Evolutionary conservation across 1,139 yeast genomes (phyloP).

Genomic region (Geotrichum restrictum): DNA sequence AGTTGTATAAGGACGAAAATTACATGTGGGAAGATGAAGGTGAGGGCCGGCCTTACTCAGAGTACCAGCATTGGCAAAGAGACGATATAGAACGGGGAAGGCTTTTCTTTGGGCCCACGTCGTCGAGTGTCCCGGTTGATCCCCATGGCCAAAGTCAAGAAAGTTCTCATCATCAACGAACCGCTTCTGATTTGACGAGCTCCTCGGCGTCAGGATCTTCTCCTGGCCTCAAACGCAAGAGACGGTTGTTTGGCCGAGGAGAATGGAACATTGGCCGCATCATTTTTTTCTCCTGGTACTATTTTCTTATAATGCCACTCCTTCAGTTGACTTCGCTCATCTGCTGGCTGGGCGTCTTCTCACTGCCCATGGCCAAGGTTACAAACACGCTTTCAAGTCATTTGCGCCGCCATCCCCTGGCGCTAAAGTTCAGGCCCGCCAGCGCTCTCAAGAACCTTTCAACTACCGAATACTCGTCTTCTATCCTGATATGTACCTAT

Average conservation of each 20-base stretch:
- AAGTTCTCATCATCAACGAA: background rate
- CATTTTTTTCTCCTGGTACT: conserved; percentile 69
- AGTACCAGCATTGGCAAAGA: conserved; percentile 85
- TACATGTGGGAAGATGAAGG: conserved; percentile 83
- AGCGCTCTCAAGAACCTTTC: conserved; percentile 37
- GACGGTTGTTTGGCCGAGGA: conserved; percentile 84
- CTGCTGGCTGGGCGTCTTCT: conserved; percentile 81
- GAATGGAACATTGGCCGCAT: conserved; percentile 85
- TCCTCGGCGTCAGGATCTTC: conserved; percentile 3
- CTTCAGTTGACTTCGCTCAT: conserved; percentile 52
- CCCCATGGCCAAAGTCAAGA: background rate
- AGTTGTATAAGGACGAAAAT: conserved; percentile 71
- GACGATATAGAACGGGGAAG: conserved; percentile 59
- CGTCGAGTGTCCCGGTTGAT: background rate
- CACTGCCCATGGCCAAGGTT: conserved; percentile 89
- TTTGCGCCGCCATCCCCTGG: conserved; percentile 85
- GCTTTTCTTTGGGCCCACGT: conserved; percentile 58
- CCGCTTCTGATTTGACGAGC: conserved; percentile 5
- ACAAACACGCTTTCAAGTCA: conserved; percentile 67
- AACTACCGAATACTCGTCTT: conserved; percentile 29
- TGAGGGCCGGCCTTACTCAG: conserved; percentile 81
- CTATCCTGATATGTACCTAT: conserved; percentile 73
- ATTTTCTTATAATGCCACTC: conserved; percentile 66
- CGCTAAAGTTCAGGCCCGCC: conserved; percentile 65
- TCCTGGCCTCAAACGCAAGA: conserved; percentile 8